Evolutionary conservation across 257 asterid species (phyloP).

Genomic region (Plantago major): DNA sequence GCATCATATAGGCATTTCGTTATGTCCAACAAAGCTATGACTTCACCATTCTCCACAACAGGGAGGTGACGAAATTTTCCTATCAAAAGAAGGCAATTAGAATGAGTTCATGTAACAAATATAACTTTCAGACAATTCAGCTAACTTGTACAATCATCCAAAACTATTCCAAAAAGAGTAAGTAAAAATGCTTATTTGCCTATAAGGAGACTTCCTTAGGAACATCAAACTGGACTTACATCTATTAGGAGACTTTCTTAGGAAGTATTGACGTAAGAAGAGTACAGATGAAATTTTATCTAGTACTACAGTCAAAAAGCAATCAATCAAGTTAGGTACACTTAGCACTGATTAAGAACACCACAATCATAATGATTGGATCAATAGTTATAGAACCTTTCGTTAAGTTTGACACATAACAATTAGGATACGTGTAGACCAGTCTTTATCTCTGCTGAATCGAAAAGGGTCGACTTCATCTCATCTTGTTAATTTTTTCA

Average conservation of each 20-base stretch:
- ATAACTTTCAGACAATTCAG: neutral
- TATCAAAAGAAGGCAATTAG: conserved; percentile 26
- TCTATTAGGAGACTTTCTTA: neutral
- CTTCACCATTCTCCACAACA: conserved; percentile 99
- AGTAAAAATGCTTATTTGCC: neutral
- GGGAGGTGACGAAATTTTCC: conserved; percentile 97
- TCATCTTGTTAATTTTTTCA: neutral
- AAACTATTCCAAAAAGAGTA: neutral
- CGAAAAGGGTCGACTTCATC: conserved; percentile 2
- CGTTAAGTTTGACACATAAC: conserved; percentile 3
- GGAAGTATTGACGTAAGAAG: neutral
- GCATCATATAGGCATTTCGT: conserved; percentile 97
- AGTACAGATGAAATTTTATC: neutral
- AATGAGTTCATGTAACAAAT: neutral
- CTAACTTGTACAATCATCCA: neutral
- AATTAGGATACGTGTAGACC: neutral
- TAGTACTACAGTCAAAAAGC: neutral
- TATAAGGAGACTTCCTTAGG: neutral
- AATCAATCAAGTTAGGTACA: neutral
- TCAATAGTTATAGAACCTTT: conserved; percentile 1
- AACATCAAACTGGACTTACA: neutral
- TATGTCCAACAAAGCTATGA: conserved; percentile 84
- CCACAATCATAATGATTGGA: neutral
- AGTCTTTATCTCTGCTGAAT: neutral
- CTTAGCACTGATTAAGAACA: neutral